These are phyloP conservation scores for Mimosa bimucronata DNA, from an alignment of 306 rosid genomes.

Conservation along the genomic window DNA sequence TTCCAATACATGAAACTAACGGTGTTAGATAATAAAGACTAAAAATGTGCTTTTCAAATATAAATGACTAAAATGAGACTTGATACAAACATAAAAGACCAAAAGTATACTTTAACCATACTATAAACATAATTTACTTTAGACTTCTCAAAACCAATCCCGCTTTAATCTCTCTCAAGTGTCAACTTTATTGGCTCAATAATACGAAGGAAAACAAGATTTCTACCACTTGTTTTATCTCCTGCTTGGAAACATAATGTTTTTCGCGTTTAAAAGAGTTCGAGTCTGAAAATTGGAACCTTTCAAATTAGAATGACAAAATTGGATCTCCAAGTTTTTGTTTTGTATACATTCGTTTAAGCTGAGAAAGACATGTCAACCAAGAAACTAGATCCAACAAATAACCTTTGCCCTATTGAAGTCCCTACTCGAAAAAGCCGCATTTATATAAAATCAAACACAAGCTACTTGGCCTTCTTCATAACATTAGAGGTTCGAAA, in stretches of 20 bases:
- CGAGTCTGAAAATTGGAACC: neutral
- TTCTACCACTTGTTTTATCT: neutral
- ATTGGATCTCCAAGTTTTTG: neutral
- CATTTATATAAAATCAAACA: slow-evolving; percentile 21
- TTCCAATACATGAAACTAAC: no score
- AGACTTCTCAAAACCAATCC: no score
- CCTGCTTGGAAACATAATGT: neutral
- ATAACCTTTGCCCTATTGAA: slow-evolving; percentile 28
- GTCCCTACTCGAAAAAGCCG: neutral
- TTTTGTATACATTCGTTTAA: slow-evolving; percentile 8
- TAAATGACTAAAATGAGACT: no score
- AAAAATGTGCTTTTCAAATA: no score
- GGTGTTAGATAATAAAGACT: no score
- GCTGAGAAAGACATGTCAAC: slow-evolving; percentile 24
- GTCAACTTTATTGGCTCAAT: neutral
- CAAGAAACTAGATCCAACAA: slow-evolving; percentile 13
- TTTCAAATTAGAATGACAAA: neutral
- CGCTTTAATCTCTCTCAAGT: neutral
- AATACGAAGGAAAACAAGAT: neutral
- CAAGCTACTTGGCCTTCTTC: slow-evolving; percentile 69
- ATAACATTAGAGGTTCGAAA: slow-evolving; percentile 47
- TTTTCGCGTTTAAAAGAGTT: neutral
- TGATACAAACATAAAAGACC: no score
- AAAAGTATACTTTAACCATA: no score
- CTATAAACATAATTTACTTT: no score